Evolutionary conservation across 129 eudicot species (phyloP).

Genomic region (Sambucus nigra): DNA sequence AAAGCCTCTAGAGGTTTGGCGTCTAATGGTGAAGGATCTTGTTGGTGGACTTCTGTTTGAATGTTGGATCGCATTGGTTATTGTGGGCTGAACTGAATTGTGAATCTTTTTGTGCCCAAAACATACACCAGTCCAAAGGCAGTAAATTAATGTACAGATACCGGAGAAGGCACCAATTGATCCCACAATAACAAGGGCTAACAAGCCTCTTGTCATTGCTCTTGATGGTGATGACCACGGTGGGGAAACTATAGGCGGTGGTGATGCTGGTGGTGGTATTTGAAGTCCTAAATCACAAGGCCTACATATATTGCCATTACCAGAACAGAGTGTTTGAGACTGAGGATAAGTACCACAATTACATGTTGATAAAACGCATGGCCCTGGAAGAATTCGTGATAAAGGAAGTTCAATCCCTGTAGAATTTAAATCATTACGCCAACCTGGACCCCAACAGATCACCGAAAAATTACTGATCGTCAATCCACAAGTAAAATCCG

Average conservation of each 20-base stretch:
- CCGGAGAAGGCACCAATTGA: slow-evolving; percentile 72
- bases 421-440: slow-evolving; percentile 36
- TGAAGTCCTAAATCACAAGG: slow-evolving; percentile 38
- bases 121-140: slow-evolving; percentile 72
- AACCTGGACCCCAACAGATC: slow-evolving; percentile 94
- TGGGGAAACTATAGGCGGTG: slow-evolving; percentile 16
- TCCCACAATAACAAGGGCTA: slow-evolving; percentile 82
- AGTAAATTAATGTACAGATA: slow-evolving; percentile 52
- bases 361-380: slow-evolving; percentile 57
- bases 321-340: slow-evolving; percentile 64
- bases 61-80: slow-evolving; percentile 31
- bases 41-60: slow-evolving; percentile 60
- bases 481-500: slow-evolving; percentile 81
- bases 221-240: slow-evolving; percentile 32
- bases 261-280: slow-evolving; percentile 13
- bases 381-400: slow-evolving; percentile 59
- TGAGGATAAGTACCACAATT: slow-evolving; percentile 61
- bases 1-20: slow-evolving; percentile 56
- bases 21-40: slow-evolving; percentile 66
- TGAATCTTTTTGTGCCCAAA: slow-evolving; percentile 84
- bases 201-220: slow-evolving; percentile 45
- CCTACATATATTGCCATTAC: slow-evolving; percentile 63
- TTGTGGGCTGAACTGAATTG: slow-evolving; percentile 91
- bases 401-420: slow-evolving; percentile 47
- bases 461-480: slow-evolving; percentile 52